Percentiles rank a stretch among this genome's conserved stretches.
These are phyloP conservation scores for Cladosporium oxysporum DNA, from an alignment of 2,329 filamentous ascomycete species.

Conservation along the genomic window DNA sequence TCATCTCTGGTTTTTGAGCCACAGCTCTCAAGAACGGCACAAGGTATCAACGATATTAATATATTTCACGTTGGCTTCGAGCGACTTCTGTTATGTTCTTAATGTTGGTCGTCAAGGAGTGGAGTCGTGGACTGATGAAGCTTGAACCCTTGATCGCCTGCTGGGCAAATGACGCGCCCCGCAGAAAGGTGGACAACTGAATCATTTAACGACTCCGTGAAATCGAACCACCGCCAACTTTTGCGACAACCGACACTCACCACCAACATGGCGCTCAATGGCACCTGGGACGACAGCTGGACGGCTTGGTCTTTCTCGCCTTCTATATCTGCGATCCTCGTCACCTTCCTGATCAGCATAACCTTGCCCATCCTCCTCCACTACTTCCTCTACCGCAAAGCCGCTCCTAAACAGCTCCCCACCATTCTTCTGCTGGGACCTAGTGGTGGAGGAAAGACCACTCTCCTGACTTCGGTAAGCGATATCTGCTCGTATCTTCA, in stretches of 20 bases:
- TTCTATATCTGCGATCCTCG: conserved; percentile 54
- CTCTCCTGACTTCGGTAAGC: conserved; percentile 74
- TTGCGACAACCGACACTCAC: not conserved
- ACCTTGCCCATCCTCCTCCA: conserved; percentile 77
- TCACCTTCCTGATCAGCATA: conserved; percentile 71
- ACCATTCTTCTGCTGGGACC: conserved; percentile 81
- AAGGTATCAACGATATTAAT: not conserved
- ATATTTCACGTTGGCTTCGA: not conserved
- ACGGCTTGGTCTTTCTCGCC: conserved; percentile 51
- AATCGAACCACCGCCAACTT: conserved; percentile 7
- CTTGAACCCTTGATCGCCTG: conserved; percentile 1
- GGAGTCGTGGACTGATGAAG: not conserved
- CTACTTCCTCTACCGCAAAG: conserved; percentile 67
- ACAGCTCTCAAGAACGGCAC: not conserved
- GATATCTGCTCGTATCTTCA: too few species aligned
- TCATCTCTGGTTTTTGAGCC: not conserved
- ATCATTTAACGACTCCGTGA: conserved; percentile 5
- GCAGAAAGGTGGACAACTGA: conserved; percentile 8
- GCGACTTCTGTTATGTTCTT: not conserved
- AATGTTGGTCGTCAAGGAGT: not conserved
- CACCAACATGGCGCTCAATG: not conserved
- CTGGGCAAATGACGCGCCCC: conserved; percentile 17
- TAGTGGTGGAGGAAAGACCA: conserved; percentile 82
- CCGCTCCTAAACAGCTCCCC: conserved; percentile 63
- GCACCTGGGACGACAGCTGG: conserved; percentile 34